Conservation (phyloP, 441 rosid species). For the Macaranga tanarius region DNA sequence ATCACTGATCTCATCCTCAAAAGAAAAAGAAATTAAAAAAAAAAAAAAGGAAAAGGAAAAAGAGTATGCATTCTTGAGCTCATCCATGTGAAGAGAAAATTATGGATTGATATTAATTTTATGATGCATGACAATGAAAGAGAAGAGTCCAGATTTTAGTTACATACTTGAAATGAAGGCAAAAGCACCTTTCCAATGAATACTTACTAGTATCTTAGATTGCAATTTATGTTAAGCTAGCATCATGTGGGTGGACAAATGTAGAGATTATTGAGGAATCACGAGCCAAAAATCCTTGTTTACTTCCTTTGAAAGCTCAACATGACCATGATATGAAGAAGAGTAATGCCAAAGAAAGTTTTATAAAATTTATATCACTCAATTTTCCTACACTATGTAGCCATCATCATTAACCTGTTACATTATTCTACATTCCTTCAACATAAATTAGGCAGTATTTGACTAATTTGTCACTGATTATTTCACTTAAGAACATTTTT, state of each 20-base stretch:
- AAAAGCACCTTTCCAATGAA: constrained; percentile 28
- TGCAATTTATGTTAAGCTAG: constrained; percentile 36
- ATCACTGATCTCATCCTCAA: no score
- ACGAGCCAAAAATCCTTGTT: constrained; percentile 18
- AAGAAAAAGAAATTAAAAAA: no score
- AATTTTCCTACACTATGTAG: background rate
- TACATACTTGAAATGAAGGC: constrained; percentile 38
- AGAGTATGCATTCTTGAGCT: no score
- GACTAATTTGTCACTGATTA: background rate
- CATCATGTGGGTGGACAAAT: constrained; percentile 24
- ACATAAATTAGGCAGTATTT: background rate
- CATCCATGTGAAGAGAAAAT: no score
- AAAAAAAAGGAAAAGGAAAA: no score
- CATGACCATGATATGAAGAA: background rate
- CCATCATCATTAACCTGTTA: background rate
- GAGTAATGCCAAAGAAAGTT: constrained; percentile 28
- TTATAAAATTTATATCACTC: background rate
- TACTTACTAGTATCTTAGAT: constrained; percentile 28
- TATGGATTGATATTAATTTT: no score
- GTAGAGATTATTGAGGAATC: constrained; percentile 6
- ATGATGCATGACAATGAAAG: no score
- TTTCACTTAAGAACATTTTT: no score
- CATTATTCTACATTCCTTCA: constrained; percentile 2
- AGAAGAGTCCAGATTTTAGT: background rate
- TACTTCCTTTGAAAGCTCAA: constrained; percentile 22